phyloP scores from a whole-genome alignment of 2,329 filamentous ascomycete species.

The Sclerotinia glacialis region DNA sequence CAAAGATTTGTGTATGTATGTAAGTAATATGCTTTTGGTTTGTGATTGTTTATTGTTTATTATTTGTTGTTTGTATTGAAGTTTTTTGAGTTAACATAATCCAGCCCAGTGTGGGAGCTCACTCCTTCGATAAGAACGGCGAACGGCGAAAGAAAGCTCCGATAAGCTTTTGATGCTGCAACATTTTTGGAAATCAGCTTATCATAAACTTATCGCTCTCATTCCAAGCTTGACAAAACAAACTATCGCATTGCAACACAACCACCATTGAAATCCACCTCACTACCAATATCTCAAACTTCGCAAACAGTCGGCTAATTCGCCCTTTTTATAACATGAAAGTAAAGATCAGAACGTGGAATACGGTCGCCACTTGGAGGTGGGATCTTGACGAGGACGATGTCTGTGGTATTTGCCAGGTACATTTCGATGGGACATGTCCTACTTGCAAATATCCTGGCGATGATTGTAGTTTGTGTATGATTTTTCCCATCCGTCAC shows the following conservation, averaged over 20 bases:
- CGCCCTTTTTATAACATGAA: constrained; percentile 63
- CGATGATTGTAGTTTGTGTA: constrained; percentile 89
- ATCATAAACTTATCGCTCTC: too few species aligned
- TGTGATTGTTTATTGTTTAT: too few species aligned
- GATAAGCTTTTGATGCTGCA: too few species aligned
- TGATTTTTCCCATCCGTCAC: constrained; percentile 40
- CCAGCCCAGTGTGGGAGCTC: too few species aligned
- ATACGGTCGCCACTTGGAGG: constrained; percentile 91
- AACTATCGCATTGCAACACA: background rate
- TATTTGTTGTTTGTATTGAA: too few species aligned
- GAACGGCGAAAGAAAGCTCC: too few species aligned
- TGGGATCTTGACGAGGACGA: constrained; percentile 98
- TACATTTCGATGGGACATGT: constrained; percentile 96
- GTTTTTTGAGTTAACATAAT: too few species aligned
- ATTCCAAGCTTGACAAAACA: too few species aligned
- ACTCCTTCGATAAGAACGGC: too few species aligned
- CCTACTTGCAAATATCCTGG: constrained; percentile 97
- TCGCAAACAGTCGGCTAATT: background rate
- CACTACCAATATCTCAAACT: background rate
- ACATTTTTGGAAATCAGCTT: too few species aligned
- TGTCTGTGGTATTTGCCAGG: constrained; percentile 97
- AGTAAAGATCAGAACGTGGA: constrained; percentile 90
- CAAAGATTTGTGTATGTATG: constrained; percentile 2
- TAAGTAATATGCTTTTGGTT: background rate
- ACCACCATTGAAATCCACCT: background rate